These are phyloP conservation scores for Pleurotus sapidus DNA, from an alignment of 768 basidiomycete genomes.

Conservation along the genomic window DNA sequence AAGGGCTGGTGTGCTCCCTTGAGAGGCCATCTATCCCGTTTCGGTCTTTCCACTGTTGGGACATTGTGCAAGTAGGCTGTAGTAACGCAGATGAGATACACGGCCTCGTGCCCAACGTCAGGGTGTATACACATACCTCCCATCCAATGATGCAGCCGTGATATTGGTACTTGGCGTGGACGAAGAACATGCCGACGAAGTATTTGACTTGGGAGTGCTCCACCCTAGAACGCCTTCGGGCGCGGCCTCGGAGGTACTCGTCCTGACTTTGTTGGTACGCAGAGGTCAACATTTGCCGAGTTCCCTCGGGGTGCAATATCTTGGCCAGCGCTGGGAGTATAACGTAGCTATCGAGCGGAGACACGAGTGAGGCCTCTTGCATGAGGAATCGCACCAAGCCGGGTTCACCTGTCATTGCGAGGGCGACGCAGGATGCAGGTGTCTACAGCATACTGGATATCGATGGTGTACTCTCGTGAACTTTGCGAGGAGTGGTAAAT, in stretches of 20 bases:
- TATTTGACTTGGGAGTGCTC: slow-evolving; percentile 24
- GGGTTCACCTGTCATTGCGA: not conserved
- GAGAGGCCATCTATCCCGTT: slow-evolving; percentile 39
- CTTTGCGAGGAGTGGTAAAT: slow-evolving; percentile 27
- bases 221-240: slow-evolving; percentile 20
- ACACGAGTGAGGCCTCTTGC: not conserved
- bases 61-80: slow-evolving; percentile 33
- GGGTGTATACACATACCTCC: slow-evolving; percentile 34
- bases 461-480: not conserved
- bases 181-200: slow-evolving; percentile 50
- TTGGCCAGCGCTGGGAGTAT: not conserved
- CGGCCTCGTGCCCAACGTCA: not conserved
- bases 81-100: not conserved
- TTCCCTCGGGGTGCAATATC: not conserved
- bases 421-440: slow-evolving; percentile 8
- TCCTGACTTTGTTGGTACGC: slow-evolving; percentile 28
- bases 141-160: slow-evolving; percentile 44
- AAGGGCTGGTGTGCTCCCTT: slow-evolving; percentile 46
- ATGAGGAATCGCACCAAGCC: not conserved
- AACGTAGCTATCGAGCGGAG: not conserved
- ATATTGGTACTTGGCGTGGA: slow-evolving; percentile 36
- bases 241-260: slow-evolving; percentile 24
- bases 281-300: slow-evolving; percentile 3
- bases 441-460: not conserved
- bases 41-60: slow-evolving; percentile 38